Evolutionary conservation across 352 stramenopile genomes (phyloP), one percentile per base, ranked within the genome.

Genomic region (Pythium apleroticum): DNA sequence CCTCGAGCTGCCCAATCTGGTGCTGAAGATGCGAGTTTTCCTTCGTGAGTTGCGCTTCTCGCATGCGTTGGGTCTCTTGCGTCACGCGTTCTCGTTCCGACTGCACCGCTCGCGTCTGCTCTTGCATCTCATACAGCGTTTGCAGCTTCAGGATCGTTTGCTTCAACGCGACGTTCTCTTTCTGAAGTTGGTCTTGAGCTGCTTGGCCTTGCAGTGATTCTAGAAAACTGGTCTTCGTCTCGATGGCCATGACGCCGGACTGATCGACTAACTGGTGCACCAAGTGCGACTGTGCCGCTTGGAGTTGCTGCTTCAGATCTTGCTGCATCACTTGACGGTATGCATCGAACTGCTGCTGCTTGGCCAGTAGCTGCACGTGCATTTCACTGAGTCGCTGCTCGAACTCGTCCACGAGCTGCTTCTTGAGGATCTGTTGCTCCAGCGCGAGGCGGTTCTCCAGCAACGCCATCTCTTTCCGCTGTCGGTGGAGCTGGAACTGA

Each of bases 111-210:
- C 81, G 75, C 12, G 65, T 79, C 31, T 89, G 71, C 25, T 84
- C 75, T 46, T 91, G 80, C 71, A 89, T 86, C 25, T 81, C 73
- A 20, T 80, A 74, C 15, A 91, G 60, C 15, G 84, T 72, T n/a
- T 89, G 79, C 8, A 93, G 64, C 35, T 86, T 88, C 8, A 91
- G 57, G 12, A 91, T 57, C 11, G 82, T 84, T 65, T 89, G 80
- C 57, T 90, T 89, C 49, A 93, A 72, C 19, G 71, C 58, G 11
- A 81, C 68, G 46, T 90, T 93, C 54, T 93, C 84, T 19, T 79
- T 72, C n/a, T 81, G 75, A 8, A 84, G 60, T 25, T 72, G 68
- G 14, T 83, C 75, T 22, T 76, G 49, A 0, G 73, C 72, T 22
- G 74, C 71, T 27, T 90, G 76, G 4, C 69, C 63, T 12, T 74